Evolutionary conservation across 2,329 filamentous ascomycete species (phyloP).

Genomic region (Claviceps digitariae): DNA sequence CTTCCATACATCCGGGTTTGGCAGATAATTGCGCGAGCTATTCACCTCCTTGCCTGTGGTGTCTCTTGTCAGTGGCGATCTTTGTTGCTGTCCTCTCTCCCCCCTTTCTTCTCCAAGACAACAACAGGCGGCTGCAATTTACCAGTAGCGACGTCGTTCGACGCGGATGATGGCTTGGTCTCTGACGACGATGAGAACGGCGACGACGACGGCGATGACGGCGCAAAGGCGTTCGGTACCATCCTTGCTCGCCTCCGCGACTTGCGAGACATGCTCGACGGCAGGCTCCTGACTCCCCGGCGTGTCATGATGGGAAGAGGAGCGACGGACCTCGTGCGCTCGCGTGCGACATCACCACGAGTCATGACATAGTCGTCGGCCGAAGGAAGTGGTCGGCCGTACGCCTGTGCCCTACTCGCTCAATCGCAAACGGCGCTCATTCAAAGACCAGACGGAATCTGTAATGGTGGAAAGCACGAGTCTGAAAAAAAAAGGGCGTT

Average conservation of each 20-base stretch:
- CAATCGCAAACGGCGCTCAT: not conserved
- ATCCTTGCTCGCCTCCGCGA: not conserved
- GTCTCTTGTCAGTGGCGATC: not conserved
- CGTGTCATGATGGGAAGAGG: constrained; percentile 6
- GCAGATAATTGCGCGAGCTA: constrained; percentile 30
- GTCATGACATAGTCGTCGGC: not conserved
- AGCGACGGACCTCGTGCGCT: constrained; percentile 1
- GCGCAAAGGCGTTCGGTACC: not conserved
- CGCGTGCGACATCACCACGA: not conserved
- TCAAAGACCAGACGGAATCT: not conserved
- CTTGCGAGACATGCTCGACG: constrained; percentile 2
- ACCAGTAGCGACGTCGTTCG: constrained; percentile 7
- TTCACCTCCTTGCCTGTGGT: constrained; percentile 10
- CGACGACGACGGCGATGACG: not conserved
- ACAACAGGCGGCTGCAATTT: not conserved
- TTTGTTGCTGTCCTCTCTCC: not conserved
- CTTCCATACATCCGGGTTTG: constrained; percentile 55
- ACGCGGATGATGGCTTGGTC: not conserved
- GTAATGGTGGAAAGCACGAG: not conserved
- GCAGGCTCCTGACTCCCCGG: constrained; percentile 6
- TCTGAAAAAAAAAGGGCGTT: not conserved
- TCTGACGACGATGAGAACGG: constrained; percentile 4
- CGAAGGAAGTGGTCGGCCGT: not conserved
- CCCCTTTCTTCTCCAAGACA: no score
- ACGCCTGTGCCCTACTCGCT: not conserved